Percentiles rank a stretch among this genome's conserved stretches.
Conservation (phyloP, 371 early-diverging fungal species). For the Mortierella sp. region DNA sequence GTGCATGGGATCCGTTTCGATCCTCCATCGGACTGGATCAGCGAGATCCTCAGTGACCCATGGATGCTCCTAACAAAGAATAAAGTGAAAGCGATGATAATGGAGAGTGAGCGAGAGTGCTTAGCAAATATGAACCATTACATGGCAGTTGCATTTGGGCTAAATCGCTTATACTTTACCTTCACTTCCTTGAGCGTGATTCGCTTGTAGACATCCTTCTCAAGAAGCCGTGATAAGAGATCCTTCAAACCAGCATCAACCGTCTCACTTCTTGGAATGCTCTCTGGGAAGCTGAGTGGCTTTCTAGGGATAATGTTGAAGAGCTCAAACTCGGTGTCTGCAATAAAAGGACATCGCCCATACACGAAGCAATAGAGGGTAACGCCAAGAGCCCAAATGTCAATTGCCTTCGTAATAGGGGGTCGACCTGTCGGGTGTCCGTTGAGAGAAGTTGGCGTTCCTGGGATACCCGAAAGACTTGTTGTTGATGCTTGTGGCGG, state of each 20-base stretch:
- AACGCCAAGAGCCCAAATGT: slow-evolving; percentile 99
- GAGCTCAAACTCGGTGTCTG: slow-evolving; percentile 94
- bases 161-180: no score
- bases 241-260: slow-evolving; percentile 62
- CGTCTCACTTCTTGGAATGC: slow-evolving; percentile 52
- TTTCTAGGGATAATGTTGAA: slow-evolving; percentile 90
- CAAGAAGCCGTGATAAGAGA: slow-evolving; percentile 78
- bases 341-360: slow-evolving; percentile 98
- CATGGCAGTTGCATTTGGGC: slow-evolving; percentile 6
- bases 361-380: slow-evolving; percentile 98
- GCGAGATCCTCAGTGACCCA: slow-evolving; percentile 87
- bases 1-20: slow-evolving; percentile 71
- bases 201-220: slow-evolving; percentile 89
- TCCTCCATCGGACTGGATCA: slow-evolving; percentile 73
- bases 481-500: slow-evolving; percentile 30
- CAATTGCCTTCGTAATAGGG: slow-evolving; percentile 89
- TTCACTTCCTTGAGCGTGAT: slow-evolving; percentile 89
- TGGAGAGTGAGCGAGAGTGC: no score
- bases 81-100: neutral
- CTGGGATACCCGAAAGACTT: slow-evolving; percentile 35
- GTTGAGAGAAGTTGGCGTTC: slow-evolving; percentile 28
- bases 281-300: slow-evolving; percentile 69
- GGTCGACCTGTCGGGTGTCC: slow-evolving; percentile 59
- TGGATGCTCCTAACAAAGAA: slow-evolving; percentile 72
- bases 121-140: no score